A percentile compares a stretch with the other conserved stretches of the same genome.
phyloP scores from a whole-genome alignment of 2,329 filamentous ascomycete species.

The Fusarium graminum region DNA sequence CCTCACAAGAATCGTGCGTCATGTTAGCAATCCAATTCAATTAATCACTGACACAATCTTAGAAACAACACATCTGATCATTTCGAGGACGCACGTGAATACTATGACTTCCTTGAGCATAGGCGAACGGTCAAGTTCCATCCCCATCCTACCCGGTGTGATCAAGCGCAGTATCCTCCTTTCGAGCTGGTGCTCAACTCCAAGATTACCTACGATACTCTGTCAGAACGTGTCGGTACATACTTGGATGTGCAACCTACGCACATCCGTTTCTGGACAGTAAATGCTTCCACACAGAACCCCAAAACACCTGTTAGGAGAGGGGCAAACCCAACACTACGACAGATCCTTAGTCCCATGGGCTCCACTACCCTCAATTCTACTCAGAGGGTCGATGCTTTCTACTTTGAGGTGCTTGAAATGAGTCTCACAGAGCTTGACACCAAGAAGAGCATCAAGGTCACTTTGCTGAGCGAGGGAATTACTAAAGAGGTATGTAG shows the following conservation, averaged over 20 bases:
- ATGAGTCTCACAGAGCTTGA: slow-evolving; percentile 95
- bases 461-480: slow-evolving; percentile 89
- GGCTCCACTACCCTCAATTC: slow-evolving; percentile 76
- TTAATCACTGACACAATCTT: slow-evolving; percentile 24
- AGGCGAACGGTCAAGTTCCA: slow-evolving; percentile 83
- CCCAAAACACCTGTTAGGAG: slow-evolving; percentile 84
- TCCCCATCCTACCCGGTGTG: slow-evolving; percentile 71
- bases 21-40: background rate
- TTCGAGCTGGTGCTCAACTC: slow-evolving; percentile 86
- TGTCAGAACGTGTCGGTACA: slow-evolving; percentile 85
- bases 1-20: slow-evolving; percentile 53
- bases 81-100: slow-evolving; percentile 81
- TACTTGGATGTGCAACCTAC: slow-evolving; percentile 82
- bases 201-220: slow-evolving; percentile 90
- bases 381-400: slow-evolving; percentile 78
- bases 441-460: slow-evolving; percentile 87
- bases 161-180: slow-evolving; percentile 68
- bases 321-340: slow-evolving; percentile 75
- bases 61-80: slow-evolving; percentile 59
- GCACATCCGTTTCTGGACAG: slow-evolving; percentile 91
- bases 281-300: slow-evolving; percentile 81
- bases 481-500: slow-evolving; percentile 84
- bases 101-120: slow-evolving; percentile 94
- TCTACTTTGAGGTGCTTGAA: slow-evolving; percentile 94
- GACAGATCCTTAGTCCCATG: slow-evolving; percentile 81